Base-by-base conservation (phyloP, 306 rosid species). In the Trichosanthes cucumerina region DNA sequence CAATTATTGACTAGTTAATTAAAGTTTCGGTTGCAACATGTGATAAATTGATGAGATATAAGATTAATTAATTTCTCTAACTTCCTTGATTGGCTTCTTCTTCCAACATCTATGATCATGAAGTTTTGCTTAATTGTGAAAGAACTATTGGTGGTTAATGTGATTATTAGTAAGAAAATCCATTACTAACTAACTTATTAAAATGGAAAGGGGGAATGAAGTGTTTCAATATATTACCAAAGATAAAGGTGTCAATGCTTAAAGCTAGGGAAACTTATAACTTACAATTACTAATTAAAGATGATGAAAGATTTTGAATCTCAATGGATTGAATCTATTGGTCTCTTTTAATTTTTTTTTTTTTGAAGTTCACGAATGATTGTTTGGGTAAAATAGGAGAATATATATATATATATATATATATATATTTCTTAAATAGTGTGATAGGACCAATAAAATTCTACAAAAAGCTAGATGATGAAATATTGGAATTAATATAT, bases 121-220 rank as follows among this genome's bases (percentile, higher is more conserved):
- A 23, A 70, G 33, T 14, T 39, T 71, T 71, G 77, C 77, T 71
- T 71, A 21, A 23, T 71, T 71, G 7, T 24, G 53, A 71, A 47
- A 71, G 23, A 71, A 44, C 53, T 41, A 19, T 71, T 24, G 77
- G 77, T 71, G 77, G 77, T 46, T 71, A 71, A 47, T 46, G 39
- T 71, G 58, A 71, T 69, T 46, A 71, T 71, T 26, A 28, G 26
- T 71, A 41, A 47, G 58, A 71, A 23, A 71, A 71, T 14, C 77
- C 77, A 71, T 71, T 71, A 47, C 58, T 71, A 71, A 71, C 77
- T 46, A 71, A 71, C 77, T 71, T 46, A 47, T 66, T 66, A 9
- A 66, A 66, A 43, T 23, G 56, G 36, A 12, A 43, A 26, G 77
- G 36, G 23, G 9, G 57, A 9, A 13, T 31, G 57, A 7, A 41